A percentile compares a stretch with the other conserved stretches of the same genome.
phyloP scores from a whole-genome alignment of 2,329 filamentous ascomycete genomes.

The Cercospora janseana region DNA sequence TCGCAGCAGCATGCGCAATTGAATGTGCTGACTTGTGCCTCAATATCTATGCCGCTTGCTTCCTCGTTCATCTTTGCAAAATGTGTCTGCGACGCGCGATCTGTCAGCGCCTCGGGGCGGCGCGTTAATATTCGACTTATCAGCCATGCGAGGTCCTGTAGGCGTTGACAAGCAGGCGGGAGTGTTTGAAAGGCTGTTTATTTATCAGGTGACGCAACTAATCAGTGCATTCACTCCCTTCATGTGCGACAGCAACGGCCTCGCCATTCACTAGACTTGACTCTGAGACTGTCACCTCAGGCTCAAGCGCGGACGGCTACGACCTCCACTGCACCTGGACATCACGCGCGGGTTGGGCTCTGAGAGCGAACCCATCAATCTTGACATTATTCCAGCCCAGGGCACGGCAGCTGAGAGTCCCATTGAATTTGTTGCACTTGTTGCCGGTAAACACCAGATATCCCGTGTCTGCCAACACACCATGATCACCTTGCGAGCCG shows the following conservation, averaged over 20 bases:
- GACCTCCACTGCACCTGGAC: constrained; percentile 9
- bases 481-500: neutral
- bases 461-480: constrained; percentile 6
- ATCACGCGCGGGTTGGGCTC: neutral
- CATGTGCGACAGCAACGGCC: neutral
- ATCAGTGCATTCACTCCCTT: too few species aligned
- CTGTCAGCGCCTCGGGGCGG: too few species aligned
- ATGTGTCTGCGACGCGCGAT: too few species aligned
- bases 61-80: neutral
- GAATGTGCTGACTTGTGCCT: neutral
- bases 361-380: constrained; percentile 17
- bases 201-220: too few species aligned
- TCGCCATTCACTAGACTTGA: neutral
- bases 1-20: constrained; percentile 7
- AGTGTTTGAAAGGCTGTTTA: too few species aligned
- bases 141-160: too few species aligned
- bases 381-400: constrained; percentile 24
- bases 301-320: neutral
- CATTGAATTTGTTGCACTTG: constrained; percentile 22
- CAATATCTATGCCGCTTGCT: neutral
- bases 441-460: constrained; percentile 22
- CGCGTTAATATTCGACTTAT: too few species aligned
- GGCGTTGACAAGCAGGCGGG: too few species aligned
- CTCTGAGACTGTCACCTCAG: neutral
- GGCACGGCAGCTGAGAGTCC: constrained; percentile 15